Percentiles rank a stretch among this genome's conserved stretches.
phyloP scores from a whole-genome alignment of 768 basidiomycete species.

The Artomyces pyxidatus region DNA sequence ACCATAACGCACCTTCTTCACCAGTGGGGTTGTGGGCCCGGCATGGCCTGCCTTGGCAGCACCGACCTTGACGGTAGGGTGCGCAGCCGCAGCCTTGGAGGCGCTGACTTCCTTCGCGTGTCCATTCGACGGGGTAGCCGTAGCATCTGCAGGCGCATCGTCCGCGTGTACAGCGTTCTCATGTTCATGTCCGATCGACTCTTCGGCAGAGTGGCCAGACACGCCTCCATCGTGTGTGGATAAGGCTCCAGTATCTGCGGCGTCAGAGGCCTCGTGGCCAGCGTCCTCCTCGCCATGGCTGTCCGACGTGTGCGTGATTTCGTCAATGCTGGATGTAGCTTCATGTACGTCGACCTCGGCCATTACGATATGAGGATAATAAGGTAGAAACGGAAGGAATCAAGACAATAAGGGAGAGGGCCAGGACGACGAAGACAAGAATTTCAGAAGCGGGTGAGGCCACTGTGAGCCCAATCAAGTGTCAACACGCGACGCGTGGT shows the following conservation, averaged over 20 bases:
- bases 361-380: conserved; percentile 20
- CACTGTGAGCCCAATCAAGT: conserved; percentile 6
- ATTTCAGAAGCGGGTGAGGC: background rate
- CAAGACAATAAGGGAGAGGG: background rate
- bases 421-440: too few species aligned
- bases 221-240: conserved; percentile 14
- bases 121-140: conserved; percentile 7
- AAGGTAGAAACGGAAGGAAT: conserved; percentile 1
- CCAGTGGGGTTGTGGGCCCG: conserved; percentile 41
- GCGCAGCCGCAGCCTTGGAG: conserved; percentile 22
- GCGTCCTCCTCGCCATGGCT: conserved; percentile 12
- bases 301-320: conserved; percentile 3
- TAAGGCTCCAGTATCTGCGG: conserved; percentile 3
- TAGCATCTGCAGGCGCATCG: conserved; percentile 4
- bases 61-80: conserved; percentile 28
- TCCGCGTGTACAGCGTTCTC: conserved; percentile 17
- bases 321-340: conserved; percentile 13
- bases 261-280: conserved; percentile 29
- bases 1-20: conserved; percentile 55
- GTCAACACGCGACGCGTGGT: conserved; percentile 13
- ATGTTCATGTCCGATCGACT: conserved; percentile 9
- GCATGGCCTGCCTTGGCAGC: conserved; percentile 38
- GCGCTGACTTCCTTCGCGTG: conserved; percentile 11
- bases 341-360: conserved; percentile 25
- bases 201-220: conserved; percentile 7